Conservation (phyloP, 2,329 filamentous ascomycete genomes). For the Chalara sp. region DNA sequence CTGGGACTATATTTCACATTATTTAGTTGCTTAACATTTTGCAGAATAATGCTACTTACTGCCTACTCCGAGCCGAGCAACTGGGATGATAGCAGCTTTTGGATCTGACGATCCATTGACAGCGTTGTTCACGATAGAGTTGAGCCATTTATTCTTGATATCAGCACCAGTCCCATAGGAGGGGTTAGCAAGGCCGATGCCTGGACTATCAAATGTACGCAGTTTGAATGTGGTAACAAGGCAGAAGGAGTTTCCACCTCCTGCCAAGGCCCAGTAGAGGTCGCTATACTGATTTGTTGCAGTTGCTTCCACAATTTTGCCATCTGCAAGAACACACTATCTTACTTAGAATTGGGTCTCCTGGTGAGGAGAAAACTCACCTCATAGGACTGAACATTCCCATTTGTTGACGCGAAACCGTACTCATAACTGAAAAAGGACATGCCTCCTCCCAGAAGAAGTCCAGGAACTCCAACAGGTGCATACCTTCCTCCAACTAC, state of each 20-base stretch:
- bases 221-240: conserved; percentile 39
- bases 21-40: too few species aligned
- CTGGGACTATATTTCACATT: too few species aligned
- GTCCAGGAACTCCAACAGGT: conserved; percentile 32
- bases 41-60: too few species aligned
- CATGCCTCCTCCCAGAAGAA: conserved; percentile 29
- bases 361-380: not conserved
- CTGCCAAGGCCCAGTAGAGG: conserved; percentile 46
- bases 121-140: conserved; percentile 5
- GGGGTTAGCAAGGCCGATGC: conserved; percentile 1
- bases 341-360: not conserved
- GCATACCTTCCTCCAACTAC: conserved; percentile 31
- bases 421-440: conserved; percentile 15
- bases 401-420: conserved; percentile 12
- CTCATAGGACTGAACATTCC: conserved; percentile 14
- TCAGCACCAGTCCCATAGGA: conserved; percentile 2
- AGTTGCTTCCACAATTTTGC: conserved; percentile 36
- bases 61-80: not conserved
- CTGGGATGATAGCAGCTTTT: conserved; percentile 11
- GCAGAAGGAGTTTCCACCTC: conserved; percentile 50
- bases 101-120: conserved; percentile 6
- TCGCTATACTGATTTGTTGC: conserved; percentile 35
- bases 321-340: conserved; percentile 35
- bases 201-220: conserved; percentile 11
- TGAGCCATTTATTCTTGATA: conserved; percentile 8